These are phyloP conservation scores for Penicillium occitanis DNA, from an alignment of 2,329 filamentous ascomycete species.

Conservation along the genomic window DNA sequence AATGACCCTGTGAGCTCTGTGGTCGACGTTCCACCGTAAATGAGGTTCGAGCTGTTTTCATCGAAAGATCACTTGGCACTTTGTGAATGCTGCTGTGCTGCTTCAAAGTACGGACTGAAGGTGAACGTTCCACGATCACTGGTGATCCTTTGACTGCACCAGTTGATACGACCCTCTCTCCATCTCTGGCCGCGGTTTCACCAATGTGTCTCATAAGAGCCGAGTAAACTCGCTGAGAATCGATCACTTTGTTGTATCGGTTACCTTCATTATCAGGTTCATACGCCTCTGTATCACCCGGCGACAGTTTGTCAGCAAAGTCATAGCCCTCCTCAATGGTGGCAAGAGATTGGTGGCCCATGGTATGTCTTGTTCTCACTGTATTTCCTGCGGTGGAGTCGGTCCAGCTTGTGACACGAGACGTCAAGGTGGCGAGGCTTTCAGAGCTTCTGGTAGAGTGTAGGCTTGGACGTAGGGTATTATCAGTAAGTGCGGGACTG, in stretches of 20 bases:
- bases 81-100: conserved; percentile 33
- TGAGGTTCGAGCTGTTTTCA: conserved; percentile 33
- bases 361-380: conserved; percentile 33
- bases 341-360: conserved; percentile 41
- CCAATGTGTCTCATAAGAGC: conserved; percentile 45
- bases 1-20: conserved; percentile 15
- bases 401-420: conserved; percentile 52
- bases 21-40: conserved; percentile 28
- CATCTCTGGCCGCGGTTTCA: conserved; percentile 24
- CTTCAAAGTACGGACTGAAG: conserved; percentile 29
- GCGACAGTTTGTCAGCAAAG: conserved; percentile 25
- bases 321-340: conserved; percentile 46
- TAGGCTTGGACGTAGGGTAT: conserved; percentile 27
- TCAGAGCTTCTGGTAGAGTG: conserved; percentile 32
- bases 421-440: conserved; percentile 38
- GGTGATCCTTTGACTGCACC: conserved; percentile 35
- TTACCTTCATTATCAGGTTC: background rate
- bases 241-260: conserved; percentile 28
- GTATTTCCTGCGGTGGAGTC: conserved; percentile 48
- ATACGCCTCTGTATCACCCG: conserved; percentile 26
- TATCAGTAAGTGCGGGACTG: conserved; percentile 9
- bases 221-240: conserved; percentile 45
- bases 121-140: conserved; percentile 31
- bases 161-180: conserved; percentile 29
- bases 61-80: conserved; percentile 34